These are phyloP conservation scores for Entelexis paramagnoliae DNA, from an alignment of 1,139 yeast species.

Conservation along the genomic window DNA sequence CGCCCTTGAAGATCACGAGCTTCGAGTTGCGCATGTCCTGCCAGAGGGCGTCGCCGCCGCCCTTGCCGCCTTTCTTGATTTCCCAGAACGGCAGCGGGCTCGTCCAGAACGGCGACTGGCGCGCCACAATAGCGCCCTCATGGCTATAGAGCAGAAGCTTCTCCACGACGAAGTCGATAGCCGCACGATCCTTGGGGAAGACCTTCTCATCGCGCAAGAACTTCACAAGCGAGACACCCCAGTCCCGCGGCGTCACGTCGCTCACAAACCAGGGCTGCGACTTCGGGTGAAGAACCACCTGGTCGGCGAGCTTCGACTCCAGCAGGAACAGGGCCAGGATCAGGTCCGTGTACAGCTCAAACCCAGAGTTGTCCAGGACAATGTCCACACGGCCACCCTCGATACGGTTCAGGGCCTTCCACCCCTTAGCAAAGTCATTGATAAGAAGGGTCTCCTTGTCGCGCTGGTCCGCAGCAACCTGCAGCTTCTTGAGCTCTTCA, in stretches of 20 bases:
- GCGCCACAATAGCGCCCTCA: conserved; percentile 45
- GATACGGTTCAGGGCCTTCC: conserved; percentile 38
- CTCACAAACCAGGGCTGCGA: conserved; percentile 96
- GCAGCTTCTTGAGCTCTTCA: conserved; percentile 82
- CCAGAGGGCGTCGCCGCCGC: conserved; percentile 50
- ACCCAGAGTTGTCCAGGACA: conserved; percentile 89
- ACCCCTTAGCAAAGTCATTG: conserved; percentile 63
- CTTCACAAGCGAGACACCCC: conserved; percentile 42
- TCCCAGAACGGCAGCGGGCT: conserved; percentile 59
- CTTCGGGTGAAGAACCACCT: conserved; percentile 76
- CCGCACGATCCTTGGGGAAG: conserved; percentile 42
- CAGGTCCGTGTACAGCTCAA: conserved; percentile 85
- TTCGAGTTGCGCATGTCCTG: conserved; percentile 46
- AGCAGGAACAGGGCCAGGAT: conserved; percentile 63
- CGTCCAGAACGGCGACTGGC: conserved; percentile 81
- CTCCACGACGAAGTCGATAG: conserved; percentile 40
- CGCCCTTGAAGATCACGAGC: conserved; percentile 85
- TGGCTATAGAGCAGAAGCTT: conserved; percentile 42
- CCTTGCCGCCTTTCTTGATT: conserved; percentile 45
- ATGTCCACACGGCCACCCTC: conserved; percentile 55
- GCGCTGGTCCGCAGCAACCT: conserved; percentile 72
- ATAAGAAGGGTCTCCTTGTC: conserved; percentile 73
- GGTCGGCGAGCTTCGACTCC: conserved; percentile 52
- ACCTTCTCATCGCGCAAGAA: conserved; percentile 47
- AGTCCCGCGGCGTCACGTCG: conserved; percentile 82